Percentiles rank a stretch among this genome's conserved stretches.
phyloP scores from a whole-genome alignment of 192 early-diverging fungal genomes.

The Chytriomyces sp. region DNA sequence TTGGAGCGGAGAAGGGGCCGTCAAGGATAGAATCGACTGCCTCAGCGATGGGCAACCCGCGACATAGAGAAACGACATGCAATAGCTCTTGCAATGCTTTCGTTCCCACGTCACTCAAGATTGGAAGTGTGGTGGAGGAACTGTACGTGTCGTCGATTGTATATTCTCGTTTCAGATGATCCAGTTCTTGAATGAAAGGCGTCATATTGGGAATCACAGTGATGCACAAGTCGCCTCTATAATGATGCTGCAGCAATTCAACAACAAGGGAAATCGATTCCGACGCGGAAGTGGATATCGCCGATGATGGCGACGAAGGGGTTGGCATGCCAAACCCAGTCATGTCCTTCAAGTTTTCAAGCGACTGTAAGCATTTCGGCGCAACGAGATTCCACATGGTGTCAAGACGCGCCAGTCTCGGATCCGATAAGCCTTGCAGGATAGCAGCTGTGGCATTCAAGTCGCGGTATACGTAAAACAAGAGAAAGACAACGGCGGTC shows the following conservation, averaged over 20 bases:
- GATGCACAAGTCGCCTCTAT: slow-evolving; percentile 28
- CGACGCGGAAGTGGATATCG: background rate
- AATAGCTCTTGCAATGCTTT: slow-evolving; percentile 4
- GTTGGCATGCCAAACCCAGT: background rate
- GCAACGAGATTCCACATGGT: slow-evolving; percentile 37
- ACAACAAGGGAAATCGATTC: slow-evolving; percentile 35
- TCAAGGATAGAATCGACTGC: background rate
- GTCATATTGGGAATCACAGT: slow-evolving; percentile 37
- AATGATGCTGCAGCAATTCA: slow-evolving; percentile 43
- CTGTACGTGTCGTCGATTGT: slow-evolving; percentile 16
- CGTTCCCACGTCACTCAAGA: slow-evolving; percentile 13
- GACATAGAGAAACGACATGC: background rate
- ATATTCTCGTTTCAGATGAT: slow-evolving; percentile 41
- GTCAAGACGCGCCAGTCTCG: slow-evolving; percentile 31
- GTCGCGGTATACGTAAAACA: slow-evolving; percentile 45
- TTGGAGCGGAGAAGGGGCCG: background rate
- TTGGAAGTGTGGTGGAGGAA: background rate
- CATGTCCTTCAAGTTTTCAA: slow-evolving; percentile 27
- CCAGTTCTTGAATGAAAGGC: slow-evolving; percentile 39
- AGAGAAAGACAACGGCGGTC: slow-evolving; percentile 29
- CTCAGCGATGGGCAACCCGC: background rate
- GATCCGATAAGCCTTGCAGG: slow-evolving; percentile 29
- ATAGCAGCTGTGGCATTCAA: slow-evolving; percentile 32
- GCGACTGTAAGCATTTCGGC: slow-evolving; percentile 23
- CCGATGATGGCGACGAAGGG: background rate